A percentile compares a stretch with the other conserved stretches of the same genome.
Conservation (phyloP, 306 rosid genomes). For the Acacia confusa region DNA sequence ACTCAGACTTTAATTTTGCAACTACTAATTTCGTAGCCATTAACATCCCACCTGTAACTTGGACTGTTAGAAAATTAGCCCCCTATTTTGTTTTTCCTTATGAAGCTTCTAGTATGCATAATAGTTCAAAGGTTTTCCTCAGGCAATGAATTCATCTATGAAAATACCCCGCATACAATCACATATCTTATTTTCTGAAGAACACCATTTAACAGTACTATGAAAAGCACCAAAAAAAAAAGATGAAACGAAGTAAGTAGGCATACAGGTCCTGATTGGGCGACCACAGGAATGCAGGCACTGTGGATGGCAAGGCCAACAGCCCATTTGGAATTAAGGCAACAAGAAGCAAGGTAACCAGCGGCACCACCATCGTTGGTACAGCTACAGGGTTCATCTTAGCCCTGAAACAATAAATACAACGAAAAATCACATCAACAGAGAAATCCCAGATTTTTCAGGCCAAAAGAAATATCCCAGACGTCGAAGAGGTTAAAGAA, state of each 20-base stretch:
- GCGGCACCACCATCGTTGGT: conserved; percentile 31
- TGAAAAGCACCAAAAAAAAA: background rate
- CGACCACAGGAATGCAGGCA: conserved; percentile 92
- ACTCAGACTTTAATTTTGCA: background rate
- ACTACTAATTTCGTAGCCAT: background rate
- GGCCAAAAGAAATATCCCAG: background rate
- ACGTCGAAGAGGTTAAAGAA: background rate
- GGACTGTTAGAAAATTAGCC: background rate
- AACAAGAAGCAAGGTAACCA: conserved; percentile 46
- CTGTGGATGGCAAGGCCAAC: conserved; percentile 56
- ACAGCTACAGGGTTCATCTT: conserved; percentile 32
- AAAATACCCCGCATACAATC: background rate
- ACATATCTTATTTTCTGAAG: background rate
- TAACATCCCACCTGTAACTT: background rate
- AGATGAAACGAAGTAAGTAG: background rate
- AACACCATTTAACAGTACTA: background rate
- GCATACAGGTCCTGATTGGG: conserved; percentile 52
- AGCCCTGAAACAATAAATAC: conserved; percentile 27
- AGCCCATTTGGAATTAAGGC: conserved; percentile 45
- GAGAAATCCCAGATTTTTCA: conserved; percentile 4
- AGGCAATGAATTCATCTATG: background rate
- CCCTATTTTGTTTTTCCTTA: background rate
- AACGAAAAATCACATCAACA: background rate
- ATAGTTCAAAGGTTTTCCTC: background rate
- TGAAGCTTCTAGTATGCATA: background rate